Conservation (phyloP, 108 stramenopile species). For the Mediolabrus comicus region DNA sequence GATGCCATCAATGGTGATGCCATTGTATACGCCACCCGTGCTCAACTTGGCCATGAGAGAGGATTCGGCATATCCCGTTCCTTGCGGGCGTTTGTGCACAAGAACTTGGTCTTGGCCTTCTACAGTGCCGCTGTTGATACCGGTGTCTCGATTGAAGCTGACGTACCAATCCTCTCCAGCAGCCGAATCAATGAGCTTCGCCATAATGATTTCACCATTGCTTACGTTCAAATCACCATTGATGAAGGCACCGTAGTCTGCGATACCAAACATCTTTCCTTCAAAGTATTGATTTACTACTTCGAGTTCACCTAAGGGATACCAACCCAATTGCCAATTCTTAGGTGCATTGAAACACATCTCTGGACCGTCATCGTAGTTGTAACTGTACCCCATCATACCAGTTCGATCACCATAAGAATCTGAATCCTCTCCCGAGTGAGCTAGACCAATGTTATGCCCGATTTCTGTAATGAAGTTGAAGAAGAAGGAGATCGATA, state of each 20-base stretch:
- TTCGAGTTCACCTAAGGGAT: conserved; percentile 3
- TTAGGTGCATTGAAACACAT: conserved; percentile 69
- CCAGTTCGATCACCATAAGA: conserved; percentile 39
- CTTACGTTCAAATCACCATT: conserved; percentile 9
- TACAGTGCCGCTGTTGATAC: conserved; percentile 44
- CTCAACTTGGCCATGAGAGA: no score
- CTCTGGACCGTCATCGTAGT: conserved; percentile 12
- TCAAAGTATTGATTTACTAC: no score
- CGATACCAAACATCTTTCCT: conserved; percentile 10
- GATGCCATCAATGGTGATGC: no score
- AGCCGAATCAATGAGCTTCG: conserved; percentile 7
- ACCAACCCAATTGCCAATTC: conserved; percentile 57
- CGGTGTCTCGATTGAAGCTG: conserved; percentile 43
- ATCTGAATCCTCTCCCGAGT: conserved; percentile 41
- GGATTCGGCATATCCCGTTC: no score
- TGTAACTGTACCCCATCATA: conserved; percentile 48
- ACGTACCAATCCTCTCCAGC: conserved; percentile 22
- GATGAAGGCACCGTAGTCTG: conserved; percentile 9
- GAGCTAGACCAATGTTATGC: conserved; percentile 42
- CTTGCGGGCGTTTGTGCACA: no score
- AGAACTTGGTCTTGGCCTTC: conserved; percentile 49
- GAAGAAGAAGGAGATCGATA: no score
- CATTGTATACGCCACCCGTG: no score
- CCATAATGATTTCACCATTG: conserved; percentile 8
- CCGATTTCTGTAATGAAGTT: no score